A percentile compares a stretch with the other conserved stretches of the same genome.
These are phyloP conservation scores for Aegilops bicornis DNA, from an alignment of 176 grass and related monocot species.

Conservation along the genomic window DNA sequence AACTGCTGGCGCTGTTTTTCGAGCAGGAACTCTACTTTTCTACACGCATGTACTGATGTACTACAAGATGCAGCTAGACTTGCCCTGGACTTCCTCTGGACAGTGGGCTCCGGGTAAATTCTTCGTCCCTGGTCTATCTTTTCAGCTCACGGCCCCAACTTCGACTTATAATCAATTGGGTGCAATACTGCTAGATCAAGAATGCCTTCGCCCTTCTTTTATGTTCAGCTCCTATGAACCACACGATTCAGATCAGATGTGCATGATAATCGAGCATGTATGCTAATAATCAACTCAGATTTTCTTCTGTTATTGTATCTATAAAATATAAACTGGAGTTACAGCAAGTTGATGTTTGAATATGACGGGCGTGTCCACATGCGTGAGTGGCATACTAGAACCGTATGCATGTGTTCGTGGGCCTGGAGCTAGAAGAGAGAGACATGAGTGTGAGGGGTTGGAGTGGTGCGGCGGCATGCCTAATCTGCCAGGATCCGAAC, in stretches of 20 bases:
- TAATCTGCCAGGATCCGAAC: background rate
- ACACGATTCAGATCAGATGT: background rate
- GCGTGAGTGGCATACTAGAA: background rate
- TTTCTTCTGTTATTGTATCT: background rate
- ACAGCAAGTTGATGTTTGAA: background rate
- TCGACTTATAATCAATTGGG: background rate
- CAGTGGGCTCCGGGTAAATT: background rate
- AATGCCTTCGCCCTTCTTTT: background rate
- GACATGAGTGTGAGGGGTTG: slow-evolving; percentile 12
- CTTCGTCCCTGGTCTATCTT: background rate
- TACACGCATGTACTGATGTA: background rate
- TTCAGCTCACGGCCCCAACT: background rate
- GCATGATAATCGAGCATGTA: background rate
- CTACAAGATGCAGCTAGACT: background rate
- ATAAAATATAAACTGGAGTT: background rate
- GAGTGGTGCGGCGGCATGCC: background rate
- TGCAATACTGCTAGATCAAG: background rate
- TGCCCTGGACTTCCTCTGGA: background rate
- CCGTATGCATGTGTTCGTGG: slow-evolving; percentile 5
- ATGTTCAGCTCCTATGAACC: background rate
- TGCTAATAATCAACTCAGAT: background rate
- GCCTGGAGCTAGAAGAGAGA: slow-evolving; percentile 2
- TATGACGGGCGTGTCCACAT: background rate
- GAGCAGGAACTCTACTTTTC: slow-evolving; percentile 6
- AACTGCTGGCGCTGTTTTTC: background rate